Evolutionary conservation across 1,284 basidiomycete genomes (phyloP).

Genomic region (Xerocomus nothofagi): DNA sequence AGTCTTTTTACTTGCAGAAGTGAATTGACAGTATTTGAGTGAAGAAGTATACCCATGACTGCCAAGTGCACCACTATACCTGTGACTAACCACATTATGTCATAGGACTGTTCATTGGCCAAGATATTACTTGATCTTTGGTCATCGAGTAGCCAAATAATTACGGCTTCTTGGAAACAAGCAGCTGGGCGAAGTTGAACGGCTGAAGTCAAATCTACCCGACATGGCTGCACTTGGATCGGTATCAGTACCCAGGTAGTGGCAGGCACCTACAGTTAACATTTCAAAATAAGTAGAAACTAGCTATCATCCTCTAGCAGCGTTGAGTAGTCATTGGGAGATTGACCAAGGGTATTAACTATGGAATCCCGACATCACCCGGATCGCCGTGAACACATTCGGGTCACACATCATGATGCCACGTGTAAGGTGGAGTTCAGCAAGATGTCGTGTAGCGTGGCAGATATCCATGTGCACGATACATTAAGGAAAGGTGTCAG

Average conservation of each 20-base stretch:
- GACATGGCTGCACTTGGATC: background rate
- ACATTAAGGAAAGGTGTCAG: background rate
- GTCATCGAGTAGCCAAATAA: background rate
- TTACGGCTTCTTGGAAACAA: constrained; percentile 16
- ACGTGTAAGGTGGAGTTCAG: background rate
- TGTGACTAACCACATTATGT: too few relatives aligned
- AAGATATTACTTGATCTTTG: constrained; percentile 8
- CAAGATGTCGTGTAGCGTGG: background rate
- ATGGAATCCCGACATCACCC: constrained; percentile 2
- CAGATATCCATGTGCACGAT: background rate
- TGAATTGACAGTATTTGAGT: too few relatives aligned
- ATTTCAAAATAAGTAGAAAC: too few relatives aligned
- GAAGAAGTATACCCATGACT: too few relatives aligned
- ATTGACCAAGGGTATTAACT: constrained; percentile 1
- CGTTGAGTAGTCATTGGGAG: background rate
- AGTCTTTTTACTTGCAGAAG: too few relatives aligned
- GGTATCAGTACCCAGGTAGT: background rate
- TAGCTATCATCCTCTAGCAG: background rate
- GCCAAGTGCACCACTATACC: too few relatives aligned
- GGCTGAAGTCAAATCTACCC: too few relatives aligned
- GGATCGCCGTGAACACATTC: background rate
- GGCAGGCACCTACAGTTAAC: too few relatives aligned
- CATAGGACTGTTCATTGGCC: too few relatives aligned
- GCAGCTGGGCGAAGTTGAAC: background rate
- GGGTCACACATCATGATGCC: background rate